phyloP scores from a whole-genome alignment of 139 green algal species.

The Tetradesmus obliquus region DNA sequence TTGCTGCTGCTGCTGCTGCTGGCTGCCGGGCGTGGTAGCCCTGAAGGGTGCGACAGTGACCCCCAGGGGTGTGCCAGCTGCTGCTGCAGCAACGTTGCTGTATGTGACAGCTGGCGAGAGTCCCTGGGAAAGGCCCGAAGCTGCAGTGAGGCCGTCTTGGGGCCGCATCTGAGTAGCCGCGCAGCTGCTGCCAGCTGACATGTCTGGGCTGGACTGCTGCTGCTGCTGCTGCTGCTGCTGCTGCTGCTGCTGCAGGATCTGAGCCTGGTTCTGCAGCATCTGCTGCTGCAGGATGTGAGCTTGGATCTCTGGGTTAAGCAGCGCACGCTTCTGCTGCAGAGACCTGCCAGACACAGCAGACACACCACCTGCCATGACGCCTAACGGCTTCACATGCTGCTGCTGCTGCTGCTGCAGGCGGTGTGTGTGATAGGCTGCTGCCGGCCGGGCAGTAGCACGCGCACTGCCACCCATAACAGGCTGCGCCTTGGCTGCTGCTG shows the following conservation, averaged over 20 bases:
- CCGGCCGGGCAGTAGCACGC: not conserved
- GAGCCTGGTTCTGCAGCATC: not conserved
- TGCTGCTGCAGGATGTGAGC: not conserved
- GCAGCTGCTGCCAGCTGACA: conserved; percentile 25
- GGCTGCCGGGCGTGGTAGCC: not conserved
- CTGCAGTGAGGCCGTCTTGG: not conserved
- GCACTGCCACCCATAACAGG: not conserved
- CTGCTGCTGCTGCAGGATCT: conserved; percentile 19
- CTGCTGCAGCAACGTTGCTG: not conserved
- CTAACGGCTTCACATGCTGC: not conserved
- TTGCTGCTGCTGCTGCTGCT: not conserved
- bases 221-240: conserved; percentile 3
- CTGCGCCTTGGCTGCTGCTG: not conserved
- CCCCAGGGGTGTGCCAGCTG: not conserved
- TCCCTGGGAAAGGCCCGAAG: not conserved
- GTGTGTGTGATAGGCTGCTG: conserved; percentile 7
- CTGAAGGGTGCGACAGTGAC: not conserved
- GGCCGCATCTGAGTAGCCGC: not conserved
- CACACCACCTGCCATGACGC: not conserved
- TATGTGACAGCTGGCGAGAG: not conserved
- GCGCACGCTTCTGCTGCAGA: not conserved
- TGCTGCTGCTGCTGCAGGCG: conserved; percentile 1
- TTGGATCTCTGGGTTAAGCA: not conserved
- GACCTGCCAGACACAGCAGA: not conserved
- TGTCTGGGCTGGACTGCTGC: not conserved